Evolutionary conservation across 208 protist genomes (phyloP).

Genomic region (Lotmaria passim): DNA sequence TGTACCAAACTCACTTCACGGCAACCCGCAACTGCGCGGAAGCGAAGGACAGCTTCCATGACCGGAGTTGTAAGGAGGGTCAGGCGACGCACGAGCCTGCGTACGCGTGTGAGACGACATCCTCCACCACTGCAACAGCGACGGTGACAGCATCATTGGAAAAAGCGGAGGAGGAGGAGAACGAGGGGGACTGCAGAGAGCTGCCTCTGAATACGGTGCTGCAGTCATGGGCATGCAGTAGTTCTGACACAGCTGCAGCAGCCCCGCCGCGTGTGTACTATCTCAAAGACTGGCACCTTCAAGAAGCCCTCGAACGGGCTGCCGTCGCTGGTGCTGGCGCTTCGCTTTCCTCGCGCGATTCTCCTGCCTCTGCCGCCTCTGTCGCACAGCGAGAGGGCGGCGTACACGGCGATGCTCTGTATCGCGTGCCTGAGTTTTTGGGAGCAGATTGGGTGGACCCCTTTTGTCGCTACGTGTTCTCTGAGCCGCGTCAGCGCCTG

Average conservation of each 20-base stretch:
- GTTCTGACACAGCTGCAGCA: background rate
- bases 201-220: conserved; percentile 19
- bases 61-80: background rate
- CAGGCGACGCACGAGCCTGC: no score
- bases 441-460: conserved; percentile 83
- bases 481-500: background rate
- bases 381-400: background rate
- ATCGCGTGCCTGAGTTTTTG: conserved; percentile 72
- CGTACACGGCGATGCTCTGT: conserved; percentile 54
- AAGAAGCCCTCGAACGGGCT: conserved; percentile 46
- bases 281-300: conserved; percentile 87
- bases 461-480: conserved; percentile 38
- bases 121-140: background rate
- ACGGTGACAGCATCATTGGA: background rate
- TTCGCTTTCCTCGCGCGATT: background rate
- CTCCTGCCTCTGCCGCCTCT: background rate
- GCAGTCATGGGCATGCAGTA: conserved; percentile 14
- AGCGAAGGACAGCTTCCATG: background rate
- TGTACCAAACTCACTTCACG: conserved; percentile 31
- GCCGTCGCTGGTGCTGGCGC: background rate
- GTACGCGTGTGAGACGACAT: no score
- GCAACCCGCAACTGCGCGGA: background rate
- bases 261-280: conserved; percentile 37
- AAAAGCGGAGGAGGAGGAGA: background rate
- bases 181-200: conserved; percentile 17